phyloP scores from a whole-genome alignment of 257 asterid genomes.

The Solanum pinnatisectum region DNA sequence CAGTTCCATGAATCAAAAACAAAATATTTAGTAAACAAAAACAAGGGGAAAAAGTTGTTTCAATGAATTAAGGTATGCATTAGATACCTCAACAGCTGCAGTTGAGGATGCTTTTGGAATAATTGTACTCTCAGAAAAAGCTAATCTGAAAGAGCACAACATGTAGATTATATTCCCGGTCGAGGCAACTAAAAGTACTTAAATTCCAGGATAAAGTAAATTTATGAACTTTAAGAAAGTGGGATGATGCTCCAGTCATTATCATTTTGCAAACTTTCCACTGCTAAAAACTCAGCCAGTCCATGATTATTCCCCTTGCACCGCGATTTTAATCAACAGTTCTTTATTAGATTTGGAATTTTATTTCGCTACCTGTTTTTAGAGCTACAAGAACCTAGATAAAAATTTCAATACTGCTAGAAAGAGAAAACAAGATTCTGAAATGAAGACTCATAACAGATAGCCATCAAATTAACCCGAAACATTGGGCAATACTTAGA shows the following conservation, averaged over 20 bases:
- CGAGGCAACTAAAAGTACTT: not conserved
- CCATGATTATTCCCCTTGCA: not conserved
- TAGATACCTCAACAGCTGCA: constrained; percentile 70
- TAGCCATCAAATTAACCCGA: not conserved
- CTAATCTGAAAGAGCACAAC: constrained; percentile 38
- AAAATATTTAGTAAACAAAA: constrained; percentile 1
- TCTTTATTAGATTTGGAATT: not conserved
- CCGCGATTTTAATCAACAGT: not conserved
- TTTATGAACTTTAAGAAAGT: not conserved
- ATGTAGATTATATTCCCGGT: not conserved
- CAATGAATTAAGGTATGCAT: not conserved
- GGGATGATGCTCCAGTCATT: not conserved
- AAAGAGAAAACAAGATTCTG: constrained; percentile 1
- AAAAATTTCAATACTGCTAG: not conserved
- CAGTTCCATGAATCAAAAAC: constrained; percentile 13
- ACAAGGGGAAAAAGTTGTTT: not conserved
- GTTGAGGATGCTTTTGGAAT: constrained; percentile 48
- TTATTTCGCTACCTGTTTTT: not conserved
- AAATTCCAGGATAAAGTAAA: not conserved
- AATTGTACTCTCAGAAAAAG: constrained; percentile 29
- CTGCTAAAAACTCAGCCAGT: not conserved
- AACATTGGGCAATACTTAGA: not conserved
- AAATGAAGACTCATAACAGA: not conserved
- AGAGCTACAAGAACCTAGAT: not conserved
- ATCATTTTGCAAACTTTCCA: not conserved